Conservation (phyloP, 441 rosid species). For the Bruguiera hainesii region DNA sequence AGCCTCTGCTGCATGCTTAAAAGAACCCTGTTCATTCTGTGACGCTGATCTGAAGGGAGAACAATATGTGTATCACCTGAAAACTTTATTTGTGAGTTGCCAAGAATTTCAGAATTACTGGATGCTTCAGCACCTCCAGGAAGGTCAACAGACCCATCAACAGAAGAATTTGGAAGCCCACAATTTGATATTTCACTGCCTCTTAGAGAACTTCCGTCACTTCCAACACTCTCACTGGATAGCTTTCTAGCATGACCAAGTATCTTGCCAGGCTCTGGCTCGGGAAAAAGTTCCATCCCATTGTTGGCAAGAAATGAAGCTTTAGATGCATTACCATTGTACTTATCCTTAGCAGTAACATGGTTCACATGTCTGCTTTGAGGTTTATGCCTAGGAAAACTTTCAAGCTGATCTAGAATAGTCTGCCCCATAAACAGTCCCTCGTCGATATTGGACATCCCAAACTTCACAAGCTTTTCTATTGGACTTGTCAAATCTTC, state of each 20-base stretch:
- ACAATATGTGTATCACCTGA: constrained; percentile 56
- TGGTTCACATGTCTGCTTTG: constrained; percentile 44
- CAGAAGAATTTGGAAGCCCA: constrained; percentile 54
- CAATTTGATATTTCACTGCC: constrained; percentile 60
- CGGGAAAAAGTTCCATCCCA: constrained; percentile 56
- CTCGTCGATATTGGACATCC: constrained; percentile 80
- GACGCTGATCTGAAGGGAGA: constrained; percentile 77
- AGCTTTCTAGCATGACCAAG: constrained; percentile 56
- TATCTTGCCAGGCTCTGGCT: constrained; percentile 46
- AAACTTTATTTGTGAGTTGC: constrained; percentile 35
- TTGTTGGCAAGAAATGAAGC: constrained; percentile 37
- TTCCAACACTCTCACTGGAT: constrained; percentile 69
- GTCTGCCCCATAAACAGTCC: constrained; percentile 85
- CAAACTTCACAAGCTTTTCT: constrained; percentile 66
- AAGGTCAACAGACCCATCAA: constrained; percentile 54
- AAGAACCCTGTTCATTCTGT: constrained; percentile 75
- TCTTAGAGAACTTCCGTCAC: constrained; percentile 58
- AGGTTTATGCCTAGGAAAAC: constrained; percentile 57
- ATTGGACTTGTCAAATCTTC: constrained; percentile 63
- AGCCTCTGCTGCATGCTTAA: constrained; percentile 68
- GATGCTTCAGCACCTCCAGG: constrained; percentile 43
- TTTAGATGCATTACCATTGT: constrained; percentile 49
- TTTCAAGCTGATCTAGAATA: constrained; percentile 82
- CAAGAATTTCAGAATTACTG: constrained; percentile 33
- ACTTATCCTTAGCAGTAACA: constrained; percentile 36